Percentiles rank a stretch among this genome's conserved stretches.
Conservation (phyloP, 108 stramenopile genomes). For the Mediolabrus comicus region DNA sequence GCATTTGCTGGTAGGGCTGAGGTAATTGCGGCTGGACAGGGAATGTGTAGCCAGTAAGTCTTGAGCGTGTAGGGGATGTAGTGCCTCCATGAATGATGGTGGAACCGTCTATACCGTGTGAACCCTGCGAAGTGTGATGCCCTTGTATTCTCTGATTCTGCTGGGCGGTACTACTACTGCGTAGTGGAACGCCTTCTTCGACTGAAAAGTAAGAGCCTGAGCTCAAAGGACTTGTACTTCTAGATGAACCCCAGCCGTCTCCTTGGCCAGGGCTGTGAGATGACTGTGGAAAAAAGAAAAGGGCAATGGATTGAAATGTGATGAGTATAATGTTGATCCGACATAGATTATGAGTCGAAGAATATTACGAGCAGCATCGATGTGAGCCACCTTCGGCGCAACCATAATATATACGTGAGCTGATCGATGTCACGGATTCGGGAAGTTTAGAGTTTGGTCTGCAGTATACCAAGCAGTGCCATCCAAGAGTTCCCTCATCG, state of each 20-base stretch:
- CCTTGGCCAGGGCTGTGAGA: conserved; percentile 17
- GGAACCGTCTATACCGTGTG: background rate
- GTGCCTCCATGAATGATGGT: conserved; percentile 10
- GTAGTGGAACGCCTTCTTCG: background rate
- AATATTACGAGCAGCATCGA: background rate
- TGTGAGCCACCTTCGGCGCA: no score
- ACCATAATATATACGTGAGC: no score
- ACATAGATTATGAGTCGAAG: background rate
- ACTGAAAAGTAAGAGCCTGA: background rate
- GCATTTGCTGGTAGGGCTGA: background rate
- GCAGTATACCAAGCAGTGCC: no score
- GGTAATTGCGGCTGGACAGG: background rate
- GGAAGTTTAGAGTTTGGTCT: no score
- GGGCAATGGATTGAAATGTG: background rate
- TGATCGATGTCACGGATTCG: no score
- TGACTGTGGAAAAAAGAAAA: background rate
- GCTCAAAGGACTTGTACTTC: conserved; percentile 6
- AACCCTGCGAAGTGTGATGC: background rate
- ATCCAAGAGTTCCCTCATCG: no score
- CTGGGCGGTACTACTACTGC: background rate
- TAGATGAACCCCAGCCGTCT: conserved; percentile 12
- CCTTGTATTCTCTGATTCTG: background rate
- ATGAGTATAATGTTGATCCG: background rate
- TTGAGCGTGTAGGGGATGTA: conserved; percentile 8
- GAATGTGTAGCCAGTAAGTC: conserved; percentile 23